Percentiles rank a stretch among this genome's conserved stretches.
phyloP scores from a whole-genome alignment of 768 basidiomycete species.

The Clitopilus passeckerianus region DNA sequence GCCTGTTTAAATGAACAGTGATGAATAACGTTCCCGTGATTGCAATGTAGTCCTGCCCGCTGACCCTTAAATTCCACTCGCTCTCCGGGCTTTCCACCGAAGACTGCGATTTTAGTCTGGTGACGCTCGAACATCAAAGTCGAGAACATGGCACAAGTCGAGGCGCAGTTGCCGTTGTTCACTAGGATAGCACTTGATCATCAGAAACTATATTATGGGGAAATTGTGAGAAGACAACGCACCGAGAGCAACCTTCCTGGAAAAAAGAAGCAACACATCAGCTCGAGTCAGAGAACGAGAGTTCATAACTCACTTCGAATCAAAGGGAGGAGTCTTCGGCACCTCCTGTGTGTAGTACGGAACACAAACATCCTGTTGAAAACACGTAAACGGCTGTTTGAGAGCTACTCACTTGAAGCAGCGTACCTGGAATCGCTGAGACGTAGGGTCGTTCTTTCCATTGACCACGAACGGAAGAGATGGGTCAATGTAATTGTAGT shows the following conservation, averaged over 20 bases:
- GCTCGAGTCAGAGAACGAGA: not conserved
- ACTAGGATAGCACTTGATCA: slow-evolving; percentile 17
- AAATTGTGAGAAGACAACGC: slow-evolving; percentile 4
- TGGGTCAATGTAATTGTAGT: slow-evolving; percentile 41
- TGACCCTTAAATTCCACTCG: slow-evolving; percentile 45
- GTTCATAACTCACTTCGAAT: slow-evolving; percentile 26
- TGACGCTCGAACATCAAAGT: slow-evolving; percentile 58
- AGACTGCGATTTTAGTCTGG: slow-evolving; percentile 45
- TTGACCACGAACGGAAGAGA: slow-evolving; percentile 36
- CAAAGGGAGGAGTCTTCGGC: slow-evolving; percentile 42
- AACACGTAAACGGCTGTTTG: not conserved
- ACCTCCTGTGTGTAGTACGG: slow-evolving; percentile 31
- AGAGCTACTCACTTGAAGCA: slow-evolving; percentile 26
- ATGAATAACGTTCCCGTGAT: not conserved
- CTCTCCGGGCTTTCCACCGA: slow-evolving; percentile 52
- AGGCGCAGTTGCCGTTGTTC: slow-evolving; percentile 46
- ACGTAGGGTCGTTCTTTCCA: slow-evolving; percentile 36
- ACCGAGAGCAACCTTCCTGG: slow-evolving; percentile 43
- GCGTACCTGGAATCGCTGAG: slow-evolving; percentile 32
- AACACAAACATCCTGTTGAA: slow-evolving; percentile 36
- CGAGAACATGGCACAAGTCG: slow-evolving; percentile 60
- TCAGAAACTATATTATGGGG: not conserved
- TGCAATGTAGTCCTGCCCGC: not conserved
- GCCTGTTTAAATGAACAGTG: slow-evolving; percentile 15
- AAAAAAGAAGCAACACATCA: not conserved